A percentile compares a stretch with the other conserved stretches of the same genome.
Evolutionary conservation across 805 yeast species (phyloP).

Genomic region (Nakazawaea pomicola): DNA sequence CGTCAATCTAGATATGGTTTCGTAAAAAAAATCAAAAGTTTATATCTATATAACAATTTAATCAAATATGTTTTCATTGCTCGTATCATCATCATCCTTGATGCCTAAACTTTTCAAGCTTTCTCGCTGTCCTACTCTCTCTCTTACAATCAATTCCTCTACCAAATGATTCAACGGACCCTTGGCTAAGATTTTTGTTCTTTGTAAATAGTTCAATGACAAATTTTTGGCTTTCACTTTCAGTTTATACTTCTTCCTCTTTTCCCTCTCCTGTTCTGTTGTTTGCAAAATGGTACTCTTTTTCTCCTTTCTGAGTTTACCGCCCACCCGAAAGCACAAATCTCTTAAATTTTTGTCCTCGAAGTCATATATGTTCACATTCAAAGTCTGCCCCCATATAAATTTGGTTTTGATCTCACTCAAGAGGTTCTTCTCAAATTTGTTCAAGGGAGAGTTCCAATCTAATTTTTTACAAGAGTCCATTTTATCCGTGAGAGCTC

Average conservation of each 20-base stretch:
- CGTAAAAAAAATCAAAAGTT: not conserved
- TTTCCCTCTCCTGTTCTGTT: not conserved
- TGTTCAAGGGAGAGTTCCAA: slow-evolving; percentile 13
- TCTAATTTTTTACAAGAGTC: slow-evolving; percentile 13
- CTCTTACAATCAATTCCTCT: slow-evolving; percentile 5
- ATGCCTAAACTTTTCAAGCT: slow-evolving; percentile 1
- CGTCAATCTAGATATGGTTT: no score
- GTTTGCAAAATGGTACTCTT: not conserved
- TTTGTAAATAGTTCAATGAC: not conserved
- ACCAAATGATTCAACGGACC: slow-evolving; percentile 5
- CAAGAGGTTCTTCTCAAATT: slow-evolving; percentile 10
- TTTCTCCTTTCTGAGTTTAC: not conserved
- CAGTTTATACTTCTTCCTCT: not conserved
- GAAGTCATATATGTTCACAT: not conserved
- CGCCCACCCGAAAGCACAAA: slow-evolving; percentile 2
- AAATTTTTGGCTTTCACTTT: slow-evolving; percentile 1
- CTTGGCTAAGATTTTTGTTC: slow-evolving; percentile 6
- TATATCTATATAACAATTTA: no score
- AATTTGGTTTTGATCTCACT: not conserved
- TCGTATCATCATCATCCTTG: not conserved
- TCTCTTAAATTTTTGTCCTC: not conserved
- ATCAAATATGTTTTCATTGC: not conserved
- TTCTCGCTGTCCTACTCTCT: not conserved
- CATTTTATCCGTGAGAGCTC: slow-evolving; percentile 26
- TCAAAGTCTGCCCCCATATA: slow-evolving; percentile 3